Conservation (phyloP, 768 basidiomycete genomes). For the Gyrodon lividus region DNA sequence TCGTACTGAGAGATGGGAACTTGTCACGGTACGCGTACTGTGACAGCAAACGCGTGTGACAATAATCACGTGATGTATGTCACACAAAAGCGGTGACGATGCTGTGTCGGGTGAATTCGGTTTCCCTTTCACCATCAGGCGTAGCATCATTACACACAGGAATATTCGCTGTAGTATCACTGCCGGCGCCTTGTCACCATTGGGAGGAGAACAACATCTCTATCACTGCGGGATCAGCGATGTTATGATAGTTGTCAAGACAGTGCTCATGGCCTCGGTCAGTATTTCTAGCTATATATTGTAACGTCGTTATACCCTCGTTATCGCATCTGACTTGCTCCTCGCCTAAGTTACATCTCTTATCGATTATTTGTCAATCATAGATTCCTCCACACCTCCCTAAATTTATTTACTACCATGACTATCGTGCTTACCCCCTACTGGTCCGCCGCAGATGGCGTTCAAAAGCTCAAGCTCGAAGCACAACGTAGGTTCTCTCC, state of each 20-base stretch:
- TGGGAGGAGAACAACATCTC: too few species aligned
- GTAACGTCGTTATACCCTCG: neutral
- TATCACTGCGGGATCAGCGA: too few species aligned
- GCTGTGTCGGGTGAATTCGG: too few species aligned
- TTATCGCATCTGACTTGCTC: neutral
- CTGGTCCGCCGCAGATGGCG: constrained; percentile 56
- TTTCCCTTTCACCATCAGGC: too few species aligned
- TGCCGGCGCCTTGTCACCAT: too few species aligned
- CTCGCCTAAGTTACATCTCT: neutral
- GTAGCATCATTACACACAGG: too few species aligned
- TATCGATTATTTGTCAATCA: neutral
- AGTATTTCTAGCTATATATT: neutral
- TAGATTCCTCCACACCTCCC: neutral
- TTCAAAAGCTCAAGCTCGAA: constrained; percentile 66
- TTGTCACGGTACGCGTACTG: constrained; percentile 5
- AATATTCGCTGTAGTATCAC: too few species aligned
- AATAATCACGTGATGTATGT: constrained; percentile 11
- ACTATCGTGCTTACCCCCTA: constrained; percentile 69
- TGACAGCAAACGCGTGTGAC: constrained; percentile 20
- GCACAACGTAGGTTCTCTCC: constrained; percentile 43
- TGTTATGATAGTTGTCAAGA: too few species aligned
- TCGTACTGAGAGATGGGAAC: too few species aligned
- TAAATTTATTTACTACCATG: constrained; percentile 34
- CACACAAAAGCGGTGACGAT: neutral
- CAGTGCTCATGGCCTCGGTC: too few species aligned